Conservation (phyloP, 805 yeast species). For the Kodamaea laetipori region DNA sequence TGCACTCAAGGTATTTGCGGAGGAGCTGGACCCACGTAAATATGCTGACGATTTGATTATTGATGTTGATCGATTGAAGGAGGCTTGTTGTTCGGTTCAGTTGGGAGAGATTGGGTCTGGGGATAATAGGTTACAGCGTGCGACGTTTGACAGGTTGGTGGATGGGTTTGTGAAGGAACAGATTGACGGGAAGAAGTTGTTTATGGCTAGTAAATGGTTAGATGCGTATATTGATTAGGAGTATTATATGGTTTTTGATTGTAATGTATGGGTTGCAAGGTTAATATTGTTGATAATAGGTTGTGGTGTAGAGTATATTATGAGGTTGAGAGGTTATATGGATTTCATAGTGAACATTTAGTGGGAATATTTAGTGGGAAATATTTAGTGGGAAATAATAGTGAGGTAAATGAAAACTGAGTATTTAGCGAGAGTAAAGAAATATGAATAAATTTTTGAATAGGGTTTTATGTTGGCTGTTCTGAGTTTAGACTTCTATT, state of each 20-base stretch:
- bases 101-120: constrained; percentile 50
- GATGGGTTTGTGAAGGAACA: constrained; percentile 57
- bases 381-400: neutral
- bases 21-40: constrained; percentile 24
- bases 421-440: no score
- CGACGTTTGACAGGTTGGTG: constrained; percentile 53
- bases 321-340: neutral
- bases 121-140: constrained; percentile 41
- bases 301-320: neutral
- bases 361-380: neutral
- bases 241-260: no score
- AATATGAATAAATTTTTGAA: neutral
- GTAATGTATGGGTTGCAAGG: neutral
- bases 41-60: constrained; percentile 42
- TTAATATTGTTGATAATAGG: no score
- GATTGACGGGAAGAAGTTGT: constrained; percentile 57
- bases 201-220: constrained; percentile 65
- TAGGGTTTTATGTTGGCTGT: neutral
- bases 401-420: no score
- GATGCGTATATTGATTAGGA: constrained; percentile 52
- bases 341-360: neutral
- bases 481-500: neutral
- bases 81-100: constrained; percentile 48
- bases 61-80: constrained; percentile 50
- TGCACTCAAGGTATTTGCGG: constrained; percentile 60